Conservation (phyloP, 495 filamentous ascomycete genomes). For the Physcia stellaris region DNA sequence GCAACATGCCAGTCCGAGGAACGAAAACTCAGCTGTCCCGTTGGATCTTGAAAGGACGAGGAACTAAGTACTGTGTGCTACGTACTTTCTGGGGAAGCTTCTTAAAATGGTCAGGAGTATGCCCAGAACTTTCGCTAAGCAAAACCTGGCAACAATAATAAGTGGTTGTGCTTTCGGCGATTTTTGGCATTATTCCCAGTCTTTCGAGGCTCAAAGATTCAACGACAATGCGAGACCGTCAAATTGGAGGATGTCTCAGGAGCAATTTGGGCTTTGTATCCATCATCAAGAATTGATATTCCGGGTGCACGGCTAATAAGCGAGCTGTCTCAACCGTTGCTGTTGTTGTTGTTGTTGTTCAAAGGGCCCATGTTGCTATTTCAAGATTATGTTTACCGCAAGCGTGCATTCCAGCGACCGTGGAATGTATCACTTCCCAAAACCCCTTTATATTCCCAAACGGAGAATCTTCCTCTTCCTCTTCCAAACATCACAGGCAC, state of each 20-base stretch:
- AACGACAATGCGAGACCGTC: neutral
- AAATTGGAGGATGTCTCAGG: neutral
- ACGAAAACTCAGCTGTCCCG: too few relatives aligned
- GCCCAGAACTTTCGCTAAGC: too few relatives aligned
- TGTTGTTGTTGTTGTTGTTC: neutral
- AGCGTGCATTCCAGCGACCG: slow-evolving; percentile 7
- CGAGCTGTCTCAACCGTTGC: too few relatives aligned
- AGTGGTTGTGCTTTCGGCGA: too few relatives aligned
- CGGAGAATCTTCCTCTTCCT: neutral
- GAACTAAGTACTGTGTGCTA: too few relatives aligned
- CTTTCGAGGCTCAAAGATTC: neutral
- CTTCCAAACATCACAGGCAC: neutral
- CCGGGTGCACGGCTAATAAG: neutral
- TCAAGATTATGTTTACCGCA: slow-evolving; percentile 7
- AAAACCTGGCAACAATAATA: too few relatives aligned
- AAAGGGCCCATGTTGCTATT: neutral
- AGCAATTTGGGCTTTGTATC: neutral
- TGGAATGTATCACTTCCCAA: neutral
- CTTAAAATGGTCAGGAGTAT: too few relatives aligned
- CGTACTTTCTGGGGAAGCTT: too few relatives aligned
- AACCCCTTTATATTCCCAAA: neutral
- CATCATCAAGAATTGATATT: neutral
- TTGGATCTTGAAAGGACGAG: too few relatives aligned
- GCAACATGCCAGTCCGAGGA: too few relatives aligned
- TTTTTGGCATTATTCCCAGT: too few relatives aligned